These are phyloP conservation scores for Pogostemon cablin DNA, from an alignment of 257 asterid species.

Conservation along the genomic window DNA sequence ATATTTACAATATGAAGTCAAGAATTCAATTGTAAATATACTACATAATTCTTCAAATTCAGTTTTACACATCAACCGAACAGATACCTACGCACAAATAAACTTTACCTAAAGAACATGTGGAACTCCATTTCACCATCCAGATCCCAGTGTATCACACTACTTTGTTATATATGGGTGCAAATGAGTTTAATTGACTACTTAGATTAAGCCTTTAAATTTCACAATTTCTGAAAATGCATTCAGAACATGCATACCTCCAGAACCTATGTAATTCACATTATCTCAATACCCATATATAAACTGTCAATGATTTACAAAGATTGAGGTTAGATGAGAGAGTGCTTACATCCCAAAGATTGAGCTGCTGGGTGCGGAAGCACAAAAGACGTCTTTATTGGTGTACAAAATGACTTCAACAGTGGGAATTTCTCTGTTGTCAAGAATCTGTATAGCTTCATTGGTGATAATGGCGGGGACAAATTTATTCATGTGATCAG, in stretches of 20 bases:
- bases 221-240: background rate
- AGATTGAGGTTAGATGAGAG: background rate
- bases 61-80: too few relatives aligned
- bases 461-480: conserved; percentile 85
- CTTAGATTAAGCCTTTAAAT: background rate
- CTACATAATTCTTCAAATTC: too few relatives aligned
- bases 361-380: conserved; percentile 79
- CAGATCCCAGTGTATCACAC: background rate
- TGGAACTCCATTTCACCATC: background rate
- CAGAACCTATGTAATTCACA: conserved; percentile 14
- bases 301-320: background rate
- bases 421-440: conserved; percentile 97
- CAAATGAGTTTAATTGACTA: conserved; percentile 1
- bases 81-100: too few relatives aligned
- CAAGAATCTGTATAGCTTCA: conserved; percentile 91
- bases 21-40: too few relatives aligned
- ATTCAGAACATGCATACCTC: background rate
- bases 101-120: background rate
- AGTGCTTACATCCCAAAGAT: conserved; percentile 72
- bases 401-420: conserved; percentile 96
- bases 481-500: conserved; percentile 92
- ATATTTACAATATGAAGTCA: too few relatives aligned
- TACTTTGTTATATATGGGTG: background rate
- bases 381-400: conserved; percentile 90
- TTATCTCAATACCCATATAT: background rate